These are phyloP conservation scores for Neurospora sp. DNA, from an alignment of 495 filamentous ascomycete genomes.

Conservation along the genomic window DNA sequence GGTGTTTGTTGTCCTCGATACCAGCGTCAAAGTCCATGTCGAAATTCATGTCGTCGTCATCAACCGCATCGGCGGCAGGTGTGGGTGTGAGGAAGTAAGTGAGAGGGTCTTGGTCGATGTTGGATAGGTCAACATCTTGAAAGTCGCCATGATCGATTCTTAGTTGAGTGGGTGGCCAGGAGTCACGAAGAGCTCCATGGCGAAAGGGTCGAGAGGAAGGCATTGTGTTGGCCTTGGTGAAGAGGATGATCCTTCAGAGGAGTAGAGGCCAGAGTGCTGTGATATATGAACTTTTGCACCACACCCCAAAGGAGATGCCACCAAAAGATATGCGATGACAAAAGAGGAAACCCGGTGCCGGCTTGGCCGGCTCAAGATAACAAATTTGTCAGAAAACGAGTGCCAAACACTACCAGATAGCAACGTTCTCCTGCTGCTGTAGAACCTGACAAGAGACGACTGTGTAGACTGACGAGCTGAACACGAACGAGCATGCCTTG, in stretches of 20 bases:
- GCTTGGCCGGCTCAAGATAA: constrained; percentile 23
- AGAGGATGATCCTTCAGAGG: neutral
- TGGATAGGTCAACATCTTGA: constrained; percentile 25
- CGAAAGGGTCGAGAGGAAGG: constrained; percentile 2
- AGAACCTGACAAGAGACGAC: constrained; percentile 9
- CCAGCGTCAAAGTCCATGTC: constrained; percentile 42
- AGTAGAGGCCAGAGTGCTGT: neutral
- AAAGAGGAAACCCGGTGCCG: constrained; percentile 13
- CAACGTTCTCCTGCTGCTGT: constrained; percentile 4
- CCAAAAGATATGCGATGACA: neutral
- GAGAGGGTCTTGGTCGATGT: constrained; percentile 35
- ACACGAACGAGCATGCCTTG: neutral
- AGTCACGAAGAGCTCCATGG: constrained; percentile 1
- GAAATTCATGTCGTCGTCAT: constrained; percentile 35
- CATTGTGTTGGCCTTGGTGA: neutral
- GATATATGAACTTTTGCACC: neutral
- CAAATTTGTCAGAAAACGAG: constrained; percentile 12
- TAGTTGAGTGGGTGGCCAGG: constrained; percentile 26
- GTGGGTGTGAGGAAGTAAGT: constrained; percentile 41
- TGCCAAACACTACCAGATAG: neutral
- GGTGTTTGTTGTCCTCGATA: constrained; percentile 38
- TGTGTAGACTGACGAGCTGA: constrained; percentile 3
- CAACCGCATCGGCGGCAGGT: constrained; percentile 21
- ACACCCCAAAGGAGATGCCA: neutral
- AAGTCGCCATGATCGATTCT: constrained; percentile 29